Base-by-base conservation (phyloP, 352 stramenopile genomes). In the Globisporangium perplexum region DNA sequence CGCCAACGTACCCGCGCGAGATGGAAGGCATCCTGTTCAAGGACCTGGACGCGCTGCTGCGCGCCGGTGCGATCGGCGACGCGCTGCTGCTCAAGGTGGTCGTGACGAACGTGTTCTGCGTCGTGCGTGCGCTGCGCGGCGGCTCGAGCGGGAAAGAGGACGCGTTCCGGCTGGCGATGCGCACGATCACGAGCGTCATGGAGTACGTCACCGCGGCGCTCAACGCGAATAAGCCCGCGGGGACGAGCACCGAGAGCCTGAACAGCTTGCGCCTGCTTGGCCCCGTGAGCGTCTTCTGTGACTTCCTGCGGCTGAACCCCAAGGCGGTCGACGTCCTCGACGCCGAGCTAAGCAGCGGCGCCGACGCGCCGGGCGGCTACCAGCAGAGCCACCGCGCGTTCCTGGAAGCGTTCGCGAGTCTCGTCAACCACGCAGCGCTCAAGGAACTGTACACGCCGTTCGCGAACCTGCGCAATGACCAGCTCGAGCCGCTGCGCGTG, bases 31-130 rank as follows among this genome's bases (percentile, higher is more conserved):
- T 85, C 15, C 48, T 90, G 35, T 69, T 83, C 44, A 77, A 78
- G 45, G 83, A 90, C n/a, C 60, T 91, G 44, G 49, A 48, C 23
- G 63, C 68, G 39, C 46, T 93, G 39, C 38, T 93, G 35, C 61
- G 71, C 17, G 72, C 75, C 42, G 77, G 77, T 28, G 72, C 83
- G 11, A 57, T 93, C 7, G 71, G 83, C n/a, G 83, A 93, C 46
- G 74, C 80, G 22, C 59, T 93, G 49, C 57, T 93, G 63, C 66
- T 93, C 44, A 93, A 91, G 53, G 36, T 93, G 12, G 66, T 91
- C 30, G 73, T 82, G n/a, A 91, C 65, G 35, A 89, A 91, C 60
- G 69, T 93, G 3, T 91, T 91, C 53, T 90, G 77, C 38, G 50
- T 87, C 28, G 65, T 77, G 46, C 76, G 72, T 1, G 61, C 79